A percentile compares a stretch with the other conserved stretches of the same genome.
Evolutionary conservation across 176 grass and related monocot species (phyloP).

Genomic region (Eleusine indica): DNA sequence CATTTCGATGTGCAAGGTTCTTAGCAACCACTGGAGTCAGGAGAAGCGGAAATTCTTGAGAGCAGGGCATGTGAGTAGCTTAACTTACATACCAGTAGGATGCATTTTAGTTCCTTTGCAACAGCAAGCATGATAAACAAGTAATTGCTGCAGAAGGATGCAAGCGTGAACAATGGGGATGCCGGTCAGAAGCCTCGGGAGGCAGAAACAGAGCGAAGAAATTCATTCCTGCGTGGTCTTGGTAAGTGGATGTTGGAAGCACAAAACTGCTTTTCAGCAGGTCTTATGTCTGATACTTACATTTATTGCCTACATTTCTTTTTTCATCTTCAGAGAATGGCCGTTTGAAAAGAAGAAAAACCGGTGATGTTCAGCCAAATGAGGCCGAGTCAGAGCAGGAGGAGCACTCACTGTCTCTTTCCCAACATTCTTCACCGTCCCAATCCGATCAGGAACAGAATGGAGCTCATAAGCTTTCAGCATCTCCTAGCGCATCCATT

Average conservation of each 20-base stretch:
- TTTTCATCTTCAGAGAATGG: conserved; percentile 58
- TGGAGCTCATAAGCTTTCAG: conserved; percentile 60
- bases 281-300: not conserved
- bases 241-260: conserved; percentile 33
- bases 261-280: not conserved
- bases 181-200: conserved; percentile 41
- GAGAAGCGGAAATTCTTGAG: conserved; percentile 78
- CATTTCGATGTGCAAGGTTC: conserved; percentile 93
- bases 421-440: conserved; percentile 88
- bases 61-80: conserved; percentile 47
- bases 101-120: conserved; percentile 1
- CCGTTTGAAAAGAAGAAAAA: conserved; percentile 72
- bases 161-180: conserved; percentile 44
- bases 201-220: conserved; percentile 61
- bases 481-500: conserved; percentile 56
- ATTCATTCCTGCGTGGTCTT: conserved; percentile 41
- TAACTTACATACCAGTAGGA: not conserved
- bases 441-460: conserved; percentile 94
- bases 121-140: conserved; percentile 2
- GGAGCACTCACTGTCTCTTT: conserved; percentile 90
- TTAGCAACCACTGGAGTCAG: conserved; percentile 91
- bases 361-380: conserved; percentile 38
- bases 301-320: not conserved
- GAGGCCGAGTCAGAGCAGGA: conserved; percentile 80
- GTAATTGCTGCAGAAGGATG: conserved; percentile 49